A percentile compares a stretch with the other conserved stretches of the same genome.
These are phyloP conservation scores for Petrea volubilis DNA, from an alignment of 257 asterid species.

Conservation along the genomic window DNA sequence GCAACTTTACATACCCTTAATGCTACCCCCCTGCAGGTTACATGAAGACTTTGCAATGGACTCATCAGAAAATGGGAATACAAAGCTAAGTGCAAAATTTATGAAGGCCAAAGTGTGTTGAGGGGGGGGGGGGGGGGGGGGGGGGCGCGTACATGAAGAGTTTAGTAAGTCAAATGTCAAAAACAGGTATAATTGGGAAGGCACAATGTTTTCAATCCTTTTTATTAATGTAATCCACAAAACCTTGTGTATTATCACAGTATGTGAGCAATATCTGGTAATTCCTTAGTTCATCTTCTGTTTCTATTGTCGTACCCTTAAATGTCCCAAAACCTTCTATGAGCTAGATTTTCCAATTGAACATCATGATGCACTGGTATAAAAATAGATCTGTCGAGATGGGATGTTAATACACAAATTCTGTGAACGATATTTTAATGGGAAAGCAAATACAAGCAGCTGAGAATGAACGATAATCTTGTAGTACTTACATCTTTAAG, in stretches of 20 bases:
- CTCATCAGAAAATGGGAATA: too few species aligned
- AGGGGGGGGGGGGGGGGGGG: too few species aligned
- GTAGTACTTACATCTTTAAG: conserved; percentile 73
- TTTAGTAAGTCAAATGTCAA: too few species aligned
- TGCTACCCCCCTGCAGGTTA: too few species aligned
- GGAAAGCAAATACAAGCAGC: conserved; percentile 1
- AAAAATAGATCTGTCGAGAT: conserved; percentile 1
- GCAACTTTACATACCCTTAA: too few species aligned
- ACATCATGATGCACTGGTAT: neutral
- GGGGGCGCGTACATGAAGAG: too few species aligned
- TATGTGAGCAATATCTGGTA: conserved; percentile 8
- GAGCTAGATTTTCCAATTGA: neutral
- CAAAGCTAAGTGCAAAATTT: too few species aligned
- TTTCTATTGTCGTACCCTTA: neutral
- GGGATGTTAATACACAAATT: neutral
- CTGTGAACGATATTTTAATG: neutral
- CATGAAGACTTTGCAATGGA: too few species aligned
- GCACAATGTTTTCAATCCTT: too few species aligned
- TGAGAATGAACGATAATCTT: conserved; percentile 17
- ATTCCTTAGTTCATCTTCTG: neutral
- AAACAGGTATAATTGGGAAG: too few species aligned
- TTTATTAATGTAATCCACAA: too few species aligned
- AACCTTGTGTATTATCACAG: neutral
- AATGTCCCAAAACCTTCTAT: neutral
- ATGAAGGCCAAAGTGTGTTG: too few species aligned